These are phyloP conservation scores for Boletus sp. DNA, from an alignment of 768 basidiomycete genomes.

Conservation along the genomic window DNA sequence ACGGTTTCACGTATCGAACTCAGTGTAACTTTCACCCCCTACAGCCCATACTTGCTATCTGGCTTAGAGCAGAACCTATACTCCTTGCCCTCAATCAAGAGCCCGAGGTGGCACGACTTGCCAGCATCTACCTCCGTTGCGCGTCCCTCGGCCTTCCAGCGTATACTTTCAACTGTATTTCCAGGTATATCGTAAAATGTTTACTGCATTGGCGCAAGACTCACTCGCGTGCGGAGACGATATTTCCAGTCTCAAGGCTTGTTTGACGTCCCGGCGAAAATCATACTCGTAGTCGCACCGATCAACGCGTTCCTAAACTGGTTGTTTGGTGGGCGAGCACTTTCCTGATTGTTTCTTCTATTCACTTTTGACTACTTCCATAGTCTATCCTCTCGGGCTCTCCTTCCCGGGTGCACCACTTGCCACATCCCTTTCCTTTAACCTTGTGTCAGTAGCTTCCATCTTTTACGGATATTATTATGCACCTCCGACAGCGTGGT, in stretches of 20 bases:
- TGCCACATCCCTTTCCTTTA: constrained; percentile 85
- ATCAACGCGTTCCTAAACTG: constrained; percentile 83
- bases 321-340: constrained; percentile 59
- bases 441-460: constrained; percentile 67
- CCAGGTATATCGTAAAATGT: constrained; percentile 35
- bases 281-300: constrained; percentile 80
- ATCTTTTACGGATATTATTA: constrained; percentile 61
- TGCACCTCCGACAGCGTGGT: constrained; percentile 74
- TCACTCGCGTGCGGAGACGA: constrained; percentile 27
- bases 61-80: constrained; percentile 81
- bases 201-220: not conserved
- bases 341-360: not conserved
- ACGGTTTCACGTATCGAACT: not conserved
- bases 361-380: not conserved
- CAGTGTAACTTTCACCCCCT: not conserved
- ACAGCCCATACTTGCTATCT: constrained; percentile 60
- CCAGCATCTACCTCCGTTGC: constrained; percentile 73
- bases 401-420: constrained; percentile 93
- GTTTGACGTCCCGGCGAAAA: constrained; percentile 81
- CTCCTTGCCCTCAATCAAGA: constrained; percentile 77
- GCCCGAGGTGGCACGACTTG: constrained; percentile 76
- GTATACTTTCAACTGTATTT: constrained; percentile 55
- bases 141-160: constrained; percentile 78
- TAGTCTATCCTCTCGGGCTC: constrained; percentile 56
- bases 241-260: constrained; percentile 81